These are phyloP conservation scores for Tricholoma flavovirens DNA, from an alignment of 768 basidiomycete species.

Conservation along the genomic window DNA sequence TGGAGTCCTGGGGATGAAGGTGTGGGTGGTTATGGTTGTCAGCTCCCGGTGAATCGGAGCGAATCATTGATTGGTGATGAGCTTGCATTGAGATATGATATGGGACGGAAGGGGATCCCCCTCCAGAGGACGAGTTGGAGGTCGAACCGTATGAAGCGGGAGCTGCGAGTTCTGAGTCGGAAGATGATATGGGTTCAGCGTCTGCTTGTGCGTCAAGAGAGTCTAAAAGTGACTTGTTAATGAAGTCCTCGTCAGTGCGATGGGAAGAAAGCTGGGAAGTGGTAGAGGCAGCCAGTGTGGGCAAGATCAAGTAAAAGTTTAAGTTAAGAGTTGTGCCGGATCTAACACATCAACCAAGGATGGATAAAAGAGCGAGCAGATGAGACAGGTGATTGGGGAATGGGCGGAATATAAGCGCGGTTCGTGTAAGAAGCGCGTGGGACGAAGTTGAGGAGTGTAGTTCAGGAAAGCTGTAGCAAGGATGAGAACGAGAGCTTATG, in stretches of 20 bases:
- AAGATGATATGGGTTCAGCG: conserved; percentile 58
- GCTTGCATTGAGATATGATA: conserved; percentile 47
- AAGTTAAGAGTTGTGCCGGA: conserved; percentile 11
- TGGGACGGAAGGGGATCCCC: conserved; percentile 48
- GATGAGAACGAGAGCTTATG: conserved; percentile 11
- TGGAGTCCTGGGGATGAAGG: conserved; percentile 28
- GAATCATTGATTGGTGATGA: conserved; percentile 34
- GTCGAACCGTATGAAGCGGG: conserved; percentile 42
- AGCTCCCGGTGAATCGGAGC: conserved; percentile 47
- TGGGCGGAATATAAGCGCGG: conserved; percentile 9
- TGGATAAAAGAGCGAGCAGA: conserved; percentile 10
- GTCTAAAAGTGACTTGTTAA: conserved; percentile 80
- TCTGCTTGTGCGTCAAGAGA: conserved; percentile 81
- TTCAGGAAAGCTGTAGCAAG: conserved; percentile 13
- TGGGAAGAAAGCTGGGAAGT: conserved; percentile 33
- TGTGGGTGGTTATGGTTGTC: conserved; percentile 29
- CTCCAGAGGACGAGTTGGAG: conserved; percentile 45
- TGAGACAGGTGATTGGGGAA: conserved; percentile 6
- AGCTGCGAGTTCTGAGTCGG: conserved; percentile 47
- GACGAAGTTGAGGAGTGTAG: conserved; percentile 12
- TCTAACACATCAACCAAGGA: conserved; percentile 29
- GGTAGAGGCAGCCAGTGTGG: conserved; percentile 49
- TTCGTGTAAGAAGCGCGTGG: conserved; percentile 19
- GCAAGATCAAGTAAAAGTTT: conserved; percentile 21
- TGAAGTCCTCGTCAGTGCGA: conserved; percentile 70